Evolutionary conservation across 2,329 filamentous ascomycete species (phyloP).

Genomic region (Colletotrichum viniferum): DNA sequence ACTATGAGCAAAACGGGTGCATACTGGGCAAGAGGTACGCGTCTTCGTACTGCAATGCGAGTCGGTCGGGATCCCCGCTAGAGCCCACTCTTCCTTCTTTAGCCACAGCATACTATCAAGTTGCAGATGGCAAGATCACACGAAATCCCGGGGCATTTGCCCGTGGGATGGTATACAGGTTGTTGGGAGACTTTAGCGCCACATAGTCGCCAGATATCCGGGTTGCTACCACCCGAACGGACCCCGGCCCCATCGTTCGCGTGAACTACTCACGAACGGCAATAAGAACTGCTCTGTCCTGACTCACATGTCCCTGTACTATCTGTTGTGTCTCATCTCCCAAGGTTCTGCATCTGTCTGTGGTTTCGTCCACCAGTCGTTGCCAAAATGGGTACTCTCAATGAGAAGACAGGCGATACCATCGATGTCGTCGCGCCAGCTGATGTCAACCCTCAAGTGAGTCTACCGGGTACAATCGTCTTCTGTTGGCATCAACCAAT

Average conservation of each 20-base stretch:
- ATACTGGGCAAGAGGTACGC: not conserved
- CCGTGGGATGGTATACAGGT: not conserved
- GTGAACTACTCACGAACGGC: not conserved
- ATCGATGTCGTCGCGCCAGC: not conserved
- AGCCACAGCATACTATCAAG: not conserved
- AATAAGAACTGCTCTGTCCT: not conserved
- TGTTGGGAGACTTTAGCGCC: not conserved
- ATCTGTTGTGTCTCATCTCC: rapidly evolving
- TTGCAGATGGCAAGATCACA: not conserved
- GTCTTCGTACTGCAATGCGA: not conserved
- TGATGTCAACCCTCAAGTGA: not conserved
- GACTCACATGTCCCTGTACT: not conserved
- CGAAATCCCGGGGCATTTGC: not conserved
- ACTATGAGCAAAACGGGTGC: not conserved
- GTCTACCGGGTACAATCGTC: rapidly evolving
- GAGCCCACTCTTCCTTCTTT: not conserved
- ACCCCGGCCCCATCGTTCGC: not conserved
- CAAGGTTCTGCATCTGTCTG: not conserved
- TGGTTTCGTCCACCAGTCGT: not conserved
- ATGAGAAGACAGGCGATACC: not conserved
- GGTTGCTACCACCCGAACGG: not conserved
- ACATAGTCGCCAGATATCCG: not conserved
- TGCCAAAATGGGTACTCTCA: not conserved
- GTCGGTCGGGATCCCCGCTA: not conserved
- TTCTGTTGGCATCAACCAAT: not conserved